Evolutionary conservation across 192 early-diverging fungal genomes (phyloP), one percentile per base, ranked within the genome.

Genomic region (Entomortierella lignicola): DNA sequence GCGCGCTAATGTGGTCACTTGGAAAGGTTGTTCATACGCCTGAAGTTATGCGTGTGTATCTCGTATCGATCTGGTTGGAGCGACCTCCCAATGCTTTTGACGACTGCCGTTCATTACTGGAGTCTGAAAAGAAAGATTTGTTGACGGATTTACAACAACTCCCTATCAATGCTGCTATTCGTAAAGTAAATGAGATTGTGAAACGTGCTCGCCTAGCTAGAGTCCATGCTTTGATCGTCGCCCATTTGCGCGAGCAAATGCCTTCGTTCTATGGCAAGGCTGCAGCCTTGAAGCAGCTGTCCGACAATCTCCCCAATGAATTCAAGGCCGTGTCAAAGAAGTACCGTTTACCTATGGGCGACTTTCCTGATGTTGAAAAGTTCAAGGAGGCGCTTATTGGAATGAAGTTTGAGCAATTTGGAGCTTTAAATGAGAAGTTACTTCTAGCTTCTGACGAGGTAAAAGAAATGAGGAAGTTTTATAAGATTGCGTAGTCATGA

Each of bases 1-100:
- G 94, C 29, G 93, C 94, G 30, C 80, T 96, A 73, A 96, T 96
- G 94, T 96, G 93, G 93, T 92, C 92, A n/a, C 86, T 96, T 29
- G 94, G 93, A 52, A 92, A 92, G 69, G 92, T 95, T 8, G 86
- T 96, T 6, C 86, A 91, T 41, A 92, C 91, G 2, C 94, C 94
- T 27, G 94, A 96, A 73, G 94, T 95, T 18, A 86, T 89, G 77
- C 87, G 93, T n/a, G 94, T 96, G 43, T 95, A 90, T 80, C 54
- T 90, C 63, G 87, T 89, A 18, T 90, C 88, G 30, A 93, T 95
- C 80, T 93, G 94, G 94, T 83, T 89, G 25, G 82, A 89, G 63
- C 86, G 88, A 12, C 86, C 90, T 8, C 83, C 85, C 53, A 87
- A 89, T 63, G 73, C 85, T 23, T 87, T 88, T 84, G 84, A 90